phyloP scores from a whole-genome alignment of 169 alveolate species.

The Perkinsus chesapeaki region DNA sequence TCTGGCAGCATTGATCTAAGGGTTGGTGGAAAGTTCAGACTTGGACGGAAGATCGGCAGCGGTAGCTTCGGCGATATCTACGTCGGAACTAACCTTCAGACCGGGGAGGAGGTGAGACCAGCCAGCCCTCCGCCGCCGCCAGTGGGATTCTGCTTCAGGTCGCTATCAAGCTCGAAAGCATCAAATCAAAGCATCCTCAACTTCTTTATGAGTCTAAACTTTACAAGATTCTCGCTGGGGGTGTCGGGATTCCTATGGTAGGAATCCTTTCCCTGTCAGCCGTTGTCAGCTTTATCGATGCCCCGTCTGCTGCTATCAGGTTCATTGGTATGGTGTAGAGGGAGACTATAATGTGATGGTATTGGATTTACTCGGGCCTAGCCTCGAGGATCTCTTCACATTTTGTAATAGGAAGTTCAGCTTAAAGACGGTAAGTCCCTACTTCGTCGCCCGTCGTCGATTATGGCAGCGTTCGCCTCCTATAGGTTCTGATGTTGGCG shows the following conservation, averaged over 20 bases:
- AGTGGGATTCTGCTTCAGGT: background rate
- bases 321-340: constrained; percentile 96
- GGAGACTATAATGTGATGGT: constrained; percentile 96
- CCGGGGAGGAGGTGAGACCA: constrained; percentile 92
- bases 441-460: background rate
- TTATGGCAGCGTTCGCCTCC: background rate
- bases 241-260: constrained; percentile 35
- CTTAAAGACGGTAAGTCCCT: constrained; percentile 65
- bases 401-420: constrained; percentile 80
- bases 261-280: background rate
- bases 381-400: constrained; percentile 91
- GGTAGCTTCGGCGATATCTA: constrained; percentile 98
- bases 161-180: constrained; percentile 84
- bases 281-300: background rate
- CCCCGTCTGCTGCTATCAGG: constrained; percentile 79
- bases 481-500: constrained; percentile 53
- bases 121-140: constrained; percentile 57
- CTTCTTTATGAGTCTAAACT: constrained; percentile 91
- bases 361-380: constrained; percentile 92
- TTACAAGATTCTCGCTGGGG: constrained; percentile 83
- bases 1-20: constrained; percentile 78
- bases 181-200: constrained; percentile 88
- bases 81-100: constrained; percentile 82
- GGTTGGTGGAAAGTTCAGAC: constrained; percentile 91
- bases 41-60: constrained; percentile 95